A percentile compares a stretch with the other conserved stretches of the same genome.
Evolutionary conservation across 495 filamentous ascomycete genomes (phyloP).

Genomic region (Chaetomium tenue): DNA sequence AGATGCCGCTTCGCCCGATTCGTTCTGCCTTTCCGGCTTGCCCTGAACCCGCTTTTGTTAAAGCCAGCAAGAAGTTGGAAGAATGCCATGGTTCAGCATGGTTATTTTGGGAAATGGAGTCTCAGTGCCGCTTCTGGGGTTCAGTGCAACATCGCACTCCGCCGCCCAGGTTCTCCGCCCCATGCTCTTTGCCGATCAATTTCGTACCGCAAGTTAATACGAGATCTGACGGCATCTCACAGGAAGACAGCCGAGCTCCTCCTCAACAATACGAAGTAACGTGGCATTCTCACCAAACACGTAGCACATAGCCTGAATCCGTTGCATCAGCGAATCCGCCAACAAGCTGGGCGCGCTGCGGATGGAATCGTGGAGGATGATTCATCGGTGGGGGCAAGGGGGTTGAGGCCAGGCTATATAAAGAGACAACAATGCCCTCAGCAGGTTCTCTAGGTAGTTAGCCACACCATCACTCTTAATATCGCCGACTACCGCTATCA

Average conservation of each 20-base stretch:
- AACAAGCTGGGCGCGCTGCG: background rate
- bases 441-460: background rate
- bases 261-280: constrained; percentile 2
- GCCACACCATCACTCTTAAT: background rate
- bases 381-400: background rate
- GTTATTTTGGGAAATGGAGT: constrained; percentile 7
- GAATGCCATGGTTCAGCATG: background rate
- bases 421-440: background rate
- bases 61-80: background rate
- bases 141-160: background rate
- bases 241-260: background rate
- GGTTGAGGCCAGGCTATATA: background rate
- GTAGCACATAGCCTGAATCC: constrained; percentile 2
- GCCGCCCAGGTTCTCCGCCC: background rate
- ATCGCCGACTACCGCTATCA: background rate
- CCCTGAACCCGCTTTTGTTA: background rate
- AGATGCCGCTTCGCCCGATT: background rate
- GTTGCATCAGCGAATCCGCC: background rate
- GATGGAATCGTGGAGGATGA: background rate
- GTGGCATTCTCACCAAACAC: background rate
- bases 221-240: constrained; percentile 5
- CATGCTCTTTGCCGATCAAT: constrained; percentile 14
- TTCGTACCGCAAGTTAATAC: constrained; percentile 13
- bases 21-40: background rate
- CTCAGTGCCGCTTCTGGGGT: background rate